Conservation (phyloP, 2,329 filamentous ascomycete species). For the Torrubiella hemipterigena region DNA sequence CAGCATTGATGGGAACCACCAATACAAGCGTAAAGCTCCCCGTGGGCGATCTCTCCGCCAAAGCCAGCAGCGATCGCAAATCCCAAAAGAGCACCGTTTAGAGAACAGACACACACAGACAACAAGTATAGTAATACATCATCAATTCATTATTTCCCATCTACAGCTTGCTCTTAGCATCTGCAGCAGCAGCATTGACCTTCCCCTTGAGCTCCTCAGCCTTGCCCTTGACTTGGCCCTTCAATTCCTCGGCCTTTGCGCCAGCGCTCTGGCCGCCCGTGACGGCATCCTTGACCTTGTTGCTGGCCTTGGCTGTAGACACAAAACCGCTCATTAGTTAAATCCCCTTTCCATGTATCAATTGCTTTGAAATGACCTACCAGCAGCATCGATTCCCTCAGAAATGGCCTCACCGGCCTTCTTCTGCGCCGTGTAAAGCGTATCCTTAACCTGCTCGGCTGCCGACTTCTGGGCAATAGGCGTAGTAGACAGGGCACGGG, state of each 20-base stretch:
- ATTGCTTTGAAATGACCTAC: constrained; percentile 25
- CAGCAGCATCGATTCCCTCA: constrained; percentile 45
- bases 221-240: constrained; percentile 24
- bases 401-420: constrained; percentile 49
- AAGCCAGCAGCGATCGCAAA: too few species aligned
- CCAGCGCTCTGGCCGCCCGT: constrained; percentile 18
- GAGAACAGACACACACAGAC: not conserved
- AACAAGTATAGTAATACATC: not conserved
- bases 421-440: constrained; percentile 46
- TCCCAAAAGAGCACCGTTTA: too few species aligned
- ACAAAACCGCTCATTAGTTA: constrained; percentile 4
- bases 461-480: constrained; percentile 38
- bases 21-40: constrained; percentile 29
- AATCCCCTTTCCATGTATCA: not conserved
- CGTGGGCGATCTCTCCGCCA: constrained; percentile 20
- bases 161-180: constrained; percentile 19
- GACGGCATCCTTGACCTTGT: constrained; percentile 36
- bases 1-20: constrained; percentile 26
- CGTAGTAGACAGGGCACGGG: too few species aligned
- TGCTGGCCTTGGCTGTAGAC: constrained; percentile 21
- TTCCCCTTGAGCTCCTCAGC: constrained; percentile 27
- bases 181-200: constrained; percentile 29
- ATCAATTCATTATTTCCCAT: not conserved
- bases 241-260: constrained; percentile 19
- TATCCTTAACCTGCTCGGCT: constrained; percentile 45